Conservation (phyloP, 2,329 filamentous ascomycete genomes). For the Diaporthe ilicicola region DNA sequence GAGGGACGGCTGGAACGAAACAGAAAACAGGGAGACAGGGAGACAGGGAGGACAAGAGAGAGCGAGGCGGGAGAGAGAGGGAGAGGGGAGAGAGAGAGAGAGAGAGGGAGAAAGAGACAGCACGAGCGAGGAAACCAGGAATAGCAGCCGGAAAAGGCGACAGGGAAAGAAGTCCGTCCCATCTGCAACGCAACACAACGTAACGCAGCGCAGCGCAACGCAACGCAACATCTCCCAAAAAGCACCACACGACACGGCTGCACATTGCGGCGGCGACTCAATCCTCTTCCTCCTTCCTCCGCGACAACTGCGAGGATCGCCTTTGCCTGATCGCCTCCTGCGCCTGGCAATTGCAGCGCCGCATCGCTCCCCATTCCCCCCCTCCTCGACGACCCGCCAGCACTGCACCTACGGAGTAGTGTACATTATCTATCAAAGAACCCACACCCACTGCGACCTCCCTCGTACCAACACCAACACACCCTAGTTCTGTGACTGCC, state of each 20-base stretch:
- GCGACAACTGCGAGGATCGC: background rate
- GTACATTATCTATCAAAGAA: background rate
- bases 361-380: background rate
- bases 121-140: background rate
- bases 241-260: background rate
- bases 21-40: background rate
- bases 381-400: slow-evolving; percentile 8
- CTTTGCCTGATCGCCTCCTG: background rate
- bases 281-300: background rate
- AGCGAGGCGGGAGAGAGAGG: background rate
- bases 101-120: background rate
- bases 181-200: background rate
- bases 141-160: background rate
- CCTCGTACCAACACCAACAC: background rate
- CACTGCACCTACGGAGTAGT: background rate
- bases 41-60: no score
- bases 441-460: slow-evolving; percentile 6
- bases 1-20: background rate
- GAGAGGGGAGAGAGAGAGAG: background rate
- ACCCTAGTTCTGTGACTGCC: background rate
- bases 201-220: background rate
- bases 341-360: slow-evolving; percentile 3
- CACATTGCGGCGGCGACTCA: background rate
- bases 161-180: background rate
- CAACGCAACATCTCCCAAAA: background rate